These are phyloP conservation scores for Platanthera guangdongensis DNA, from an alignment of 106 monocot species.

Conservation along the genomic window DNA sequence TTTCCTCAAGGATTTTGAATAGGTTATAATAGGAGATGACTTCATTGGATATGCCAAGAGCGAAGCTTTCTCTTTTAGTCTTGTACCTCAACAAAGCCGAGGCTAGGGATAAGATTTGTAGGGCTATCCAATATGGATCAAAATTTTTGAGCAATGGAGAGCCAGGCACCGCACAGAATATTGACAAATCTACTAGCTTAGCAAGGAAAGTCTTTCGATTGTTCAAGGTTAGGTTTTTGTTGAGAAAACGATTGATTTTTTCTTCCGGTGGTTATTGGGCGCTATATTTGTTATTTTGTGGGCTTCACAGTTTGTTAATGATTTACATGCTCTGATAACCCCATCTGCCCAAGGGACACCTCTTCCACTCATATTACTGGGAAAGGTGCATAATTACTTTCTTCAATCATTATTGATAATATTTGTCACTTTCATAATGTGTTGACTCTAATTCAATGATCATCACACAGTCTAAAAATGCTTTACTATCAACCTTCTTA, in stretches of 20 bases:
- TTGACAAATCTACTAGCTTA: slow-evolving; percentile 80
- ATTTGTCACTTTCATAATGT: background rate
- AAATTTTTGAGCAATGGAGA: slow-evolving; percentile 84
- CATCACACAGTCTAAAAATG: slow-evolving; percentile 81
- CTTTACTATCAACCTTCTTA: slow-evolving; percentile 78
- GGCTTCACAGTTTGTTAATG: slow-evolving; percentile 75
- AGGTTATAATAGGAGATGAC: slow-evolving; percentile 32
- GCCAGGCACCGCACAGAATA: slow-evolving; percentile 71
- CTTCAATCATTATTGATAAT: background rate
- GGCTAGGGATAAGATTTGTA: slow-evolving; percentile 88
- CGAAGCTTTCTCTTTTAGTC: slow-evolving; percentile 67
- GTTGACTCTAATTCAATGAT: background rate
- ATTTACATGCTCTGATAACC: slow-evolving; percentile 82
- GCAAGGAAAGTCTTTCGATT: slow-evolving; percentile 88
- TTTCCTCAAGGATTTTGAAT: no score
- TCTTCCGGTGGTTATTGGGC: background rate
- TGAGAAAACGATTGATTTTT: background rate
- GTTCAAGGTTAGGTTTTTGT: slow-evolving; percentile 46
- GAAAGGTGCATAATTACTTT: slow-evolving; percentile 46
- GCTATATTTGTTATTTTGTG: background rate
- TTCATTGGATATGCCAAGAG: slow-evolving; percentile 59
- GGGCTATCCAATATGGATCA: slow-evolving; percentile 86
- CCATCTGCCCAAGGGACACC: slow-evolving; percentile 63
- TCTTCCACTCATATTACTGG: slow-evolving; percentile 67
- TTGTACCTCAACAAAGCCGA: slow-evolving; percentile 86